These are phyloP conservation scores for Rhizopogon rudus DNA, from an alignment of 768 basidiomycete genomes.

Conservation along the genomic window DNA sequence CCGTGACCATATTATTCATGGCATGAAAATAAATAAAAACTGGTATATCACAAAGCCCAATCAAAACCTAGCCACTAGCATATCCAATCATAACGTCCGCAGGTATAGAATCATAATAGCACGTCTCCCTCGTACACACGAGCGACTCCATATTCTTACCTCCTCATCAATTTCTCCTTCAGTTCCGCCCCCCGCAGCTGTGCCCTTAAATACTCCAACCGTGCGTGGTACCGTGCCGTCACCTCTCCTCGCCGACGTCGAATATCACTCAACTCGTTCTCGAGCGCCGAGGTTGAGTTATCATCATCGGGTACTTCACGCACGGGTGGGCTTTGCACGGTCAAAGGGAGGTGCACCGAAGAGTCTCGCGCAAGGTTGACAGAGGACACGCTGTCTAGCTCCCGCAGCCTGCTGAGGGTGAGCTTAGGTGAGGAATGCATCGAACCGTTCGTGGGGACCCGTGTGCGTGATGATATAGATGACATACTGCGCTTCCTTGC, in stretches of 20 bases:
- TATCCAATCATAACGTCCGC: too few species aligned
- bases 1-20: too few species aligned
- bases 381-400: slow-evolving; percentile 36
- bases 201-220: slow-evolving; percentile 76
- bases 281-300: slow-evolving; percentile 32
- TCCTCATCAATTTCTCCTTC: slow-evolving; percentile 74
- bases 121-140: not conserved
- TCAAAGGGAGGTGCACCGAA: slow-evolving; percentile 26
- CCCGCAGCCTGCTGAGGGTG: slow-evolving; percentile 24
- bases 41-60: too few species aligned
- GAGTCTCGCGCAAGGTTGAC: slow-evolving; percentile 50
- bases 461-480: slow-evolving; percentile 49
- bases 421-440: slow-evolving; percentile 22
- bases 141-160: slow-evolving; percentile 25
- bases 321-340: slow-evolving; percentile 36
- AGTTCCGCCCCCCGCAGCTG: slow-evolving; percentile 80
- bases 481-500: slow-evolving; percentile 58
- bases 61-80: too few species aligned
- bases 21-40: too few species aligned
- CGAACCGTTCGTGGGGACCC: slow-evolving; percentile 10
- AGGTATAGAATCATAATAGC: slow-evolving; percentile 1
- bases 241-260: slow-evolving; percentile 68
- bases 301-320: slow-evolving; percentile 27
- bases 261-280: slow-evolving; percentile 66
- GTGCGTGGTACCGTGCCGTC: slow-evolving; percentile 62